phyloP scores from a whole-genome alignment of 768 basidiomycete genomes.

The Russula abietina region DNA sequence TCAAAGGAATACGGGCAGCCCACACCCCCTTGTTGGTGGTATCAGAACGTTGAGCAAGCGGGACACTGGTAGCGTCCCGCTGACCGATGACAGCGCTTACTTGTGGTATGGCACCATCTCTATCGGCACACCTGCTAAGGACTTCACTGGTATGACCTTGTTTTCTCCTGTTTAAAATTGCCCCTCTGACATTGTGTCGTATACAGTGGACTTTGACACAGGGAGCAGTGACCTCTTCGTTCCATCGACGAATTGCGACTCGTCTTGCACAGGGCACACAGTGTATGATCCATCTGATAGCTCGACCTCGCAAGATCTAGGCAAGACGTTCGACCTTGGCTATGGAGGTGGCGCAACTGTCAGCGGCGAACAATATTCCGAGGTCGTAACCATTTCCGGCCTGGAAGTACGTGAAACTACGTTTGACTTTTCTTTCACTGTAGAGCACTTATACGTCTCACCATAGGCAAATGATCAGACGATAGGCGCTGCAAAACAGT shows the following conservation, averaged over 20 bases:
- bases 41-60: background rate
- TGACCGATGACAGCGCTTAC: background rate
- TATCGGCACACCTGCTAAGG: slow-evolving; percentile 13
- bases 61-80: background rate
- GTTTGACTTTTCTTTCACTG: no score
- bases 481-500: slow-evolving; percentile 41
- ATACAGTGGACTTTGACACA: slow-evolving; percentile 38
- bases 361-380: slow-evolving; percentile 38
- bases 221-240: slow-evolving; percentile 33
- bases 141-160: slow-evolving; percentile 1
- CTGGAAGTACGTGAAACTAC: slow-evolving; percentile 5
- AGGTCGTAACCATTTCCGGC: slow-evolving; percentile 39
- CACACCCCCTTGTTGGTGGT: background rate
- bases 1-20: background rate
- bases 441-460: background rate
- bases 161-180: slow-evolving; percentile 25
- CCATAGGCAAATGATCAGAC: slow-evolving; percentile 33
- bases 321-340: slow-evolving; percentile 30
- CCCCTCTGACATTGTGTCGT: slow-evolving; percentile 28
- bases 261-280: slow-evolving; percentile 28
- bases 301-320: slow-evolving; percentile 25
- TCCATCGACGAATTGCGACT: slow-evolving; percentile 30
- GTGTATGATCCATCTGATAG: slow-evolving; percentile 5
- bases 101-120: slow-evolving; percentile 18
- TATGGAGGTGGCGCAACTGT: slow-evolving; percentile 41